Base-by-base conservation (phyloP, 441 rosid species). In the Jatropha multifida region DNA sequence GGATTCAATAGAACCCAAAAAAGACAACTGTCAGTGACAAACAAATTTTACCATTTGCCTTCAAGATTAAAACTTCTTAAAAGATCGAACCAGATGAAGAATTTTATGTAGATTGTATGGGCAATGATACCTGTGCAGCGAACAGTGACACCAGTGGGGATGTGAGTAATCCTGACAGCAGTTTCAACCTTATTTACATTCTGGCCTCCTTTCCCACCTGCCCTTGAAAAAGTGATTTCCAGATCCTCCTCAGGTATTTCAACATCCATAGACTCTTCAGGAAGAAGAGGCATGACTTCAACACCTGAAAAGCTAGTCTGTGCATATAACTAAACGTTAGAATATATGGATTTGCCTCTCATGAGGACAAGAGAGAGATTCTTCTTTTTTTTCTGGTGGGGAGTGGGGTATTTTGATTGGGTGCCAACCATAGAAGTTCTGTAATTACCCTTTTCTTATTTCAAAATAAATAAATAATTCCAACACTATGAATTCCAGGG, bases 251-350 rank as follows among this genome's bases (percentile, higher is more conserved):
- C 98, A 18, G 98, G 97, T 81, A 95, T 74, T 79, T 93, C 96
- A 64, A 89, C 88, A 58, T 76, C 80, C 40, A 85, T 37, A 0
- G 97, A 92, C 71, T 91, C 98, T 77, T 95, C 99, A 3, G 96
- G 99, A 78, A 95, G 86, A 82, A 95, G 94, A 69, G 98, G 98
- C 99, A 95, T 92, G 69, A 95, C 94, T 85, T 95, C 98, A 71
- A 93, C 91, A n/a, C 99, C 99, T 12, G 94, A 85, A 89, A 95
- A 95, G 85, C 99, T 95, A 15, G 98, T 95, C 99, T 95, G 83
- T 56, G 27, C 73, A 46, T 74, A n/a, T 37, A 60, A 78, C 65
- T 49, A 23, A 78, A 76, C 27, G 75, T 78, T 73, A 82, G 62
- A 78, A 32, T 17, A 78, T 46, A 64, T 10, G 42, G 8, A 59